Evolutionary conservation across 805 yeast species (phyloP), one percentile per base, ranked within the genome.

Genomic region (Barnettozyma botsteinii): DNA sequence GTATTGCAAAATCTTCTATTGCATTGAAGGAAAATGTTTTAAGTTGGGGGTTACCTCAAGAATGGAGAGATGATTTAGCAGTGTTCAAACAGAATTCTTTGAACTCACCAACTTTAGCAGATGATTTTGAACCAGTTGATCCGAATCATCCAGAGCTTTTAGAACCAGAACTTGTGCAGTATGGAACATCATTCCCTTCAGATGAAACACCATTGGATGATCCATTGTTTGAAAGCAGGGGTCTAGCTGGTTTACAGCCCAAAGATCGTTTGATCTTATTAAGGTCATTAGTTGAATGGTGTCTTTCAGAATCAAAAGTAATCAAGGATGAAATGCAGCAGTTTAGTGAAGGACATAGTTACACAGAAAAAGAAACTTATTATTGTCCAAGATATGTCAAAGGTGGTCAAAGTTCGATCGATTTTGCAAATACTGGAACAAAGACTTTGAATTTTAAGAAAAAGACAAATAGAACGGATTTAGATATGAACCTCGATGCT

Each of bases 11-110:
- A 29, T 49, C 51, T 3, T 22, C 53, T 3, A 18, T 18, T 26
- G 57, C 53, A 17, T 38, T 55, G 15, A 51, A 46, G 26, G 14
- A 41, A 2, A 19, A 25, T 11, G 50, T 47, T 5, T 25, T 39
- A 13, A 14, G 3, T 1, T 49, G 43, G 40, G 59, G 60, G 3
- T 37, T 56, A n/a, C 60, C 60, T 4, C 28, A 22, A 7, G 58
- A 55, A 41, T 56, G 60, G 60, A 45, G 59, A 38, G 51, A 55
- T 43, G 58, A 55, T 40, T 35, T 48, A 2, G 42, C 35, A 3
- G 38, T 55, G 6, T 46, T 45, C 23, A 31, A 32, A 4, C 38
- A 38, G 24, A 33, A 40, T 1, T 25, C 39, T 2, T 19, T 41
- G 18, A 35, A 35, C 13, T 12, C 12, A 14, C 17, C 26, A 14